Percentiles rank a stretch among this genome's conserved stretches.
Conservation (phyloP, 108 stramenopile genomes). For the Skeletonema tropicum region DNA sequence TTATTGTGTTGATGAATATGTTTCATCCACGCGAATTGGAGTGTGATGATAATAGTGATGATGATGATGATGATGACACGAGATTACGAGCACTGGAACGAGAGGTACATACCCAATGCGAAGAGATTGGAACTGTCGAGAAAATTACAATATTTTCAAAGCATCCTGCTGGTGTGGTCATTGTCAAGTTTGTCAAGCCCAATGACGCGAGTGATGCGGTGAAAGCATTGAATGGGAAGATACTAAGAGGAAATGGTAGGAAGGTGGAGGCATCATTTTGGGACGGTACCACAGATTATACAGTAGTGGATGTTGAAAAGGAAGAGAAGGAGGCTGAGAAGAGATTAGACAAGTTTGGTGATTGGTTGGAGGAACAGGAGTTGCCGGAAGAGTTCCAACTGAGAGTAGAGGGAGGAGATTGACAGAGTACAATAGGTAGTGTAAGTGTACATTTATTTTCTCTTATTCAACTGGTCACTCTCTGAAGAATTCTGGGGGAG, state of each 20-base stretch:
- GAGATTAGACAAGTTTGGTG: conserved; percentile 94
- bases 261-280: conserved; percentile 83
- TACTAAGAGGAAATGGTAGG: conserved; percentile 13
- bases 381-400: conserved; percentile 90
- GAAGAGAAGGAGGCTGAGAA: conserved; percentile 74
- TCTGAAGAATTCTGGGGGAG: too few relatives aligned
- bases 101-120: conserved; percentile 64
- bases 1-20: conserved; percentile 92
- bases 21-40: conserved; percentile 65
- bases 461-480: too few relatives aligned
- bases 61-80: neutral
- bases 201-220: conserved; percentile 86
- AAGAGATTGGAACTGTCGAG: conserved; percentile 80
- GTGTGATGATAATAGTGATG: conserved; percentile 35
- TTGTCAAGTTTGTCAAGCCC: conserved; percentile 88
- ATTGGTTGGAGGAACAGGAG: conserved; percentile 94
- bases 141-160: conserved; percentile 95
- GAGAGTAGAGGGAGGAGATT: conserved; percentile 49
- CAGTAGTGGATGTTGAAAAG: conserved; percentile 59
- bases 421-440: neutral
- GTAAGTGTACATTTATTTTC: too few relatives aligned
- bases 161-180: conserved; percentile 79
- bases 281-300: conserved; percentile 97
- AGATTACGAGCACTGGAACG: conserved; percentile 59
- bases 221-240: conserved; percentile 71